Evolutionary conservation across 1,139 yeast genomes (phyloP).

Genomic region (Scheffersomyces insectosa): DNA sequence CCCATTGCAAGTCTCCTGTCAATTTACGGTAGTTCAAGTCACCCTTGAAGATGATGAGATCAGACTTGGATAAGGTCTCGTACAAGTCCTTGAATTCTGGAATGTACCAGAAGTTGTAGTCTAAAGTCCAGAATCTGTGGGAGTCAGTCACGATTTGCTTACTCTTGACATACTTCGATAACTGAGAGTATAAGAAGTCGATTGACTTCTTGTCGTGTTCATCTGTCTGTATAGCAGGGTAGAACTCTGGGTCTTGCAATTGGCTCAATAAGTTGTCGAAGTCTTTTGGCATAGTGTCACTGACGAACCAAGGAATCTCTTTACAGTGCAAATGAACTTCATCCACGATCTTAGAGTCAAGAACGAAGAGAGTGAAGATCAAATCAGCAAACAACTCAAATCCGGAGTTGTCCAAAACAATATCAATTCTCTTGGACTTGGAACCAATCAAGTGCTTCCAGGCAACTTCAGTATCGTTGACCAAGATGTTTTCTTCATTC

Average conservation of each 20-base stretch:
- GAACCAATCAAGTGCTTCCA: slow-evolving; percentile 51
- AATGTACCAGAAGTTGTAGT: slow-evolving; percentile 70
- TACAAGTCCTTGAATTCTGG: slow-evolving; percentile 50
- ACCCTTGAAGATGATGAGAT: slow-evolving; percentile 85
- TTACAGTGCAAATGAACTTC: slow-evolving; percentile 83
- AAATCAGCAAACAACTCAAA: slow-evolving; percentile 92
- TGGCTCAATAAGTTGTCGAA: slow-evolving; percentile 60
- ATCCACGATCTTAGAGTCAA: slow-evolving; percentile 66
- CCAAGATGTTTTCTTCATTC: slow-evolving; percentile 79
- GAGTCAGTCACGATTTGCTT: slow-evolving; percentile 61
- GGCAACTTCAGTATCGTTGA: slow-evolving; percentile 70
- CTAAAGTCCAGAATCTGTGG: slow-evolving; percentile 85
- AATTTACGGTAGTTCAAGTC: slow-evolving; percentile 94
- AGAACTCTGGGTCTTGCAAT: slow-evolving; percentile 53
- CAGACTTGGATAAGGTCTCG: slow-evolving; percentile 51
- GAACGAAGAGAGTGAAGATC: slow-evolving; percentile 67
- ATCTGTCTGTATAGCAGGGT: slow-evolving; percentile 43
- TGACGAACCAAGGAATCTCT: slow-evolving; percentile 94
- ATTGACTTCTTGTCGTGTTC: slow-evolving; percentile 24
- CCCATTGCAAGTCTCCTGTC: slow-evolving; percentile 90
- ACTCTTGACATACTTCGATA: slow-evolving; percentile 46
- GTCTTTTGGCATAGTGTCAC: slow-evolving; percentile 89
- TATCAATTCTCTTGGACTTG: slow-evolving; percentile 59
- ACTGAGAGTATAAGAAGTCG: slow-evolving; percentile 46
- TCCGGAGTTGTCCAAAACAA: slow-evolving; percentile 92